These are phyloP conservation scores for Sordariomycetes sp. DNA, from an alignment of 2,329 filamentous ascomycete genomes.

Conservation along the genomic window DNA sequence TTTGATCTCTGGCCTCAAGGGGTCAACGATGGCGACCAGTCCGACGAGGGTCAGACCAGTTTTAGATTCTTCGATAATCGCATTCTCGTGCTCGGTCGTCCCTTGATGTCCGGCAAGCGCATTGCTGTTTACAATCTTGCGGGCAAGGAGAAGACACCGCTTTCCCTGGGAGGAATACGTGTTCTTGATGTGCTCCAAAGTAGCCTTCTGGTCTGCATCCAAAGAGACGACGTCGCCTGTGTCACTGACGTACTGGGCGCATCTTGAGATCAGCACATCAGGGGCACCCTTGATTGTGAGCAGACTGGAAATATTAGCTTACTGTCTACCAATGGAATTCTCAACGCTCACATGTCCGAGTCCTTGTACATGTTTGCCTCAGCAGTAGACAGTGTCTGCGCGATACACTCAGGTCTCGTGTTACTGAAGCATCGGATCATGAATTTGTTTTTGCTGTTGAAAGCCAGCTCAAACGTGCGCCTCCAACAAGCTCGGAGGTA, in stretches of 20 bases:
- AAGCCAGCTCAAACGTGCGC: constrained; percentile 58
- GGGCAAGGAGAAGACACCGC: constrained; percentile 57
- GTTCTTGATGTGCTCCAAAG: constrained; percentile 54
- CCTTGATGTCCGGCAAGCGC: not conserved
- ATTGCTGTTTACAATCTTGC: constrained; percentile 42
- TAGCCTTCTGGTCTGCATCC: constrained; percentile 28
- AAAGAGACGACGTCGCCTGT: constrained; percentile 45
- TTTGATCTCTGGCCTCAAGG: constrained; percentile 64
- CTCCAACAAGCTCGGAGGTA: constrained; percentile 55
- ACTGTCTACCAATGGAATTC: constrained; percentile 8
- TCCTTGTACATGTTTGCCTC: constrained; percentile 24
- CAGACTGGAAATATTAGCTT: constrained; percentile 23
- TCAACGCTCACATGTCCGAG: constrained; percentile 22
- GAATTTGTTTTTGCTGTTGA: constrained; percentile 80
- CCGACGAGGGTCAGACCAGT: constrained; percentile 61
- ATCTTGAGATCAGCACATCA: constrained; percentile 60
- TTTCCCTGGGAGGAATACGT: constrained; percentile 60
- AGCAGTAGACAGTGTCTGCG: constrained; percentile 25
- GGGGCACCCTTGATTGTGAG: constrained; percentile 75
- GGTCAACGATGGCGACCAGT: constrained; percentile 70
- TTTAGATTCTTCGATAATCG: constrained; percentile 43
- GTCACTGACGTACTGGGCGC: constrained; percentile 44
- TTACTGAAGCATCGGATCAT: constrained; percentile 58
- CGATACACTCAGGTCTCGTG: constrained; percentile 19
- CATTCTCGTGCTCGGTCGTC: constrained; percentile 39